Conservation (phyloP, 2,329 filamentous ascomycete species). For the Bipolaris cookei region DNA sequence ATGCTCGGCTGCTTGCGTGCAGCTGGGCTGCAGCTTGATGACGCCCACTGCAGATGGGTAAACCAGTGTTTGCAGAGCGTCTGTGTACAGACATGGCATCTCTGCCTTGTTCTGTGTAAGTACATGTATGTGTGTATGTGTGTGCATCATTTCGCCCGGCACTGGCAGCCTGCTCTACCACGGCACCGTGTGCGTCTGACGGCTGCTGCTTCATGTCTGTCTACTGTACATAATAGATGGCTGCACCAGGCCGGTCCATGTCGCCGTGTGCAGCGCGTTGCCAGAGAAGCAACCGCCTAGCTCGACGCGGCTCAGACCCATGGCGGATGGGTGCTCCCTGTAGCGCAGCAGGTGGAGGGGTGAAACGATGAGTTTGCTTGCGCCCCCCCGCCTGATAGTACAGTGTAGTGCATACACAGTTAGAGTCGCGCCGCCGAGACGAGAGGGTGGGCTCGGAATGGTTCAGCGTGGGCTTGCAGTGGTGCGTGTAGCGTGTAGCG, state of each 20-base stretch:
- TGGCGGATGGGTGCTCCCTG: slow-evolving; percentile 32
- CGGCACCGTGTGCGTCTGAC: slow-evolving; percentile 20
- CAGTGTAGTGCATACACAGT: no score
- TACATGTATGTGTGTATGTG: neutral
- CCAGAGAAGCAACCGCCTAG: slow-evolving; percentile 28
- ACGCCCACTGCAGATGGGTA: slow-evolving; percentile 9
- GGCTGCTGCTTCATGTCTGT: slow-evolving; percentile 20
- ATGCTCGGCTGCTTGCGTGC: slow-evolving; percentile 6
- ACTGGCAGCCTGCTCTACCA: neutral
- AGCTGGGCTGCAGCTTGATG: slow-evolving; percentile 18
- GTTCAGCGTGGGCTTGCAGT: slow-evolving; percentile 9
- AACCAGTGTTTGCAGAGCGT: slow-evolving; percentile 20
- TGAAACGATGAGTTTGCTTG: slow-evolving; percentile 36
- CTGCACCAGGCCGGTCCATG: slow-evolving; percentile 17
- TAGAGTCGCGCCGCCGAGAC: slow-evolving; percentile 23
- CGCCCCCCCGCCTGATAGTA: slow-evolving; percentile 25
- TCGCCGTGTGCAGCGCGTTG: slow-evolving; percentile 30
- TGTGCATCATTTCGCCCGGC: neutral
- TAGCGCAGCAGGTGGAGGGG: slow-evolving; percentile 18
- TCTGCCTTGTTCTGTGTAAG: neutral
- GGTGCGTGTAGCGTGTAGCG: slow-evolving; percentile 15
- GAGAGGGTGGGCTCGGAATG: slow-evolving; percentile 12
- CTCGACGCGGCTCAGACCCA: slow-evolving; percentile 29
- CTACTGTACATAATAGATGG: neutral
- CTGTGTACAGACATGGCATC: no score